A percentile compares a stretch with the other conserved stretches of the same genome.
Conservation (phyloP, 1,284 basidiomycete genomes). For the Ustilago sp. region DNA sequence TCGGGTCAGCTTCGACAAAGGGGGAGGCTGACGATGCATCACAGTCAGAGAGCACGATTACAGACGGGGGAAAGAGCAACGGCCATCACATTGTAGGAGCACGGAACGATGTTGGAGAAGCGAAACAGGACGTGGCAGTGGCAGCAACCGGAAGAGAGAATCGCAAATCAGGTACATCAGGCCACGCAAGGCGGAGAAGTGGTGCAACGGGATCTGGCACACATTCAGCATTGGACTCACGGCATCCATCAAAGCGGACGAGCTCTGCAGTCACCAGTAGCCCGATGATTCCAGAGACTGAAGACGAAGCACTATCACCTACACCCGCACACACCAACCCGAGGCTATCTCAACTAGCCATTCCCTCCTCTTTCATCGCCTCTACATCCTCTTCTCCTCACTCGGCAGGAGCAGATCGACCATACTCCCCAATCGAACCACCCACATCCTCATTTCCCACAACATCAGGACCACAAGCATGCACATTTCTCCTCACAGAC, state of each 20-base stretch:
- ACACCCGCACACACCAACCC: not conserved
- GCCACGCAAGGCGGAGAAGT: constrained; percentile 36
- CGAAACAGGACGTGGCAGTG: constrained; percentile 25
- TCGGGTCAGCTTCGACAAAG: not conserved
- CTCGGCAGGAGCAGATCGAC: constrained; percentile 38
- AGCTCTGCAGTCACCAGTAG: constrained; percentile 17
- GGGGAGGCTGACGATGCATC: not conserved
- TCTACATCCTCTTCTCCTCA: constrained; percentile 10
- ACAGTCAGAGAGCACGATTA: not conserved
- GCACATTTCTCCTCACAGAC: constrained; percentile 25
- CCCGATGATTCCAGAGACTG: constrained; percentile 30
- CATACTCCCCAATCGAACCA: constrained; percentile 50
- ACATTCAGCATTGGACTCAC: constrained; percentile 11
- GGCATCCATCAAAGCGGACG: constrained; percentile 12
- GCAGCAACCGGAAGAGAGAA: constrained; percentile 37
- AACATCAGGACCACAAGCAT: constrained; percentile 7
- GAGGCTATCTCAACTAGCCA: constrained; percentile 15
- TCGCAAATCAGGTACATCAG: constrained; percentile 10
- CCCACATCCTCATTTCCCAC: constrained; percentile 1
- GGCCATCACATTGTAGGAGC: not conserved
- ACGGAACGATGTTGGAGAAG: not conserved
- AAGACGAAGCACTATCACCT: constrained; percentile 10
- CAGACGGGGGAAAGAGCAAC: not conserved
- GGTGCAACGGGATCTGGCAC: constrained; percentile 41
- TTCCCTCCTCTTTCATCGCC: constrained; percentile 15